These are phyloP conservation scores for Arthroderma sp. DNA, from an alignment of 2,329 filamentous ascomycete genomes.

Conservation along the genomic window DNA sequence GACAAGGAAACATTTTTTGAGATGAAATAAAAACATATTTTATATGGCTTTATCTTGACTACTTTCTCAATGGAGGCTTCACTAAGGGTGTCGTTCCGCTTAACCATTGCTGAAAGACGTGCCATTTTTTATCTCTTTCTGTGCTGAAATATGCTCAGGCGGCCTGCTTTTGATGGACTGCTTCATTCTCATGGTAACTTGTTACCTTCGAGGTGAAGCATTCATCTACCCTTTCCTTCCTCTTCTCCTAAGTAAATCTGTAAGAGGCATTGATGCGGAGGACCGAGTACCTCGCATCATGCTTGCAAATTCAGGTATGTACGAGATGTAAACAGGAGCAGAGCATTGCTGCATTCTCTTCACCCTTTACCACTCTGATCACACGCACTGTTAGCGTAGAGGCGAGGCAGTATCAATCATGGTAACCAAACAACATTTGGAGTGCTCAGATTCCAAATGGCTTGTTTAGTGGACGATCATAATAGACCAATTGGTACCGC, in stretches of 20 bases:
- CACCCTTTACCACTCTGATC: no score
- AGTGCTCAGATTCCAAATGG: no score
- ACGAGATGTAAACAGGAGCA: no score
- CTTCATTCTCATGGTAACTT: not conserved
- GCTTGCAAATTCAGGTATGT: no score
- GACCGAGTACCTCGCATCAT: no score
- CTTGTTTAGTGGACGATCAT: no score
- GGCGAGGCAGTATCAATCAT: no score
- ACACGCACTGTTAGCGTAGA: no score
- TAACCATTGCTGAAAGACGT: constrained; percentile 42
- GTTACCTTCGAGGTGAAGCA: not conserved
- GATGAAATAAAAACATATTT: constrained; percentile 8
- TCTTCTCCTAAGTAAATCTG: not conserved
- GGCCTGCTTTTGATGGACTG: not conserved
- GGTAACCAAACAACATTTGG: no score
- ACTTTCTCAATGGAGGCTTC: constrained; percentile 45
- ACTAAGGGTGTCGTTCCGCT: constrained; percentile 44
- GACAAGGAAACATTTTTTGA: constrained; percentile 3
- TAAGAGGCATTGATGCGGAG: no score
- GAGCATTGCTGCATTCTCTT: no score
- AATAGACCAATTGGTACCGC: no score
- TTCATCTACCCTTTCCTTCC: not conserved
- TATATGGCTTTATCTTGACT: constrained; percentile 21
- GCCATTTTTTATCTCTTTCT: constrained; percentile 13
- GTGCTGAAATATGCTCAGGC: not conserved